A percentile compares a stretch with the other conserved stretches of the same genome.
Evolutionary conservation across 2,329 filamentous ascomycete genomes (phyloP).

Genomic region (Phialocephala subalpina): DNA sequence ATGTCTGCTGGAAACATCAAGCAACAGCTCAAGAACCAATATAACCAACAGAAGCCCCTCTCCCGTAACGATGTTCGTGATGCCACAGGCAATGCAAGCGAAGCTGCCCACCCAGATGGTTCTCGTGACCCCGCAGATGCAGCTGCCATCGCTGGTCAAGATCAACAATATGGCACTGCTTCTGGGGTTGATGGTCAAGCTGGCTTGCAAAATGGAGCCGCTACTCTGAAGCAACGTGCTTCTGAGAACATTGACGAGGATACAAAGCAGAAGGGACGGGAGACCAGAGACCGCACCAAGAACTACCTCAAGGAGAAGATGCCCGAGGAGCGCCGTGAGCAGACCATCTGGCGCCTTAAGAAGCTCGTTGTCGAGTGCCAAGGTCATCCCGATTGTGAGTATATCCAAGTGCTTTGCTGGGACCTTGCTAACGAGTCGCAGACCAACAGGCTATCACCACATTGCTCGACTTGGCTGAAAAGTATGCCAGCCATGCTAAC

Average conservation of each 20-base stretch:
- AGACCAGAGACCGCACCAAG: conserved; percentile 63
- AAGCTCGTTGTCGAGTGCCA: conserved; percentile 99
- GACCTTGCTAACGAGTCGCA: conserved; percentile 40
- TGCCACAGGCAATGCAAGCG: conserved; percentile 63
- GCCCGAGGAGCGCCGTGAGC: conserved; percentile 90
- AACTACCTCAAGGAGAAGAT: conserved; percentile 88
- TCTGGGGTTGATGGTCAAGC: conserved; percentile 60
- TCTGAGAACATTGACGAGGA: conserved; percentile 70
- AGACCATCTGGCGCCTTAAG: conserved; percentile 91
- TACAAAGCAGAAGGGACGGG: conserved; percentile 60
- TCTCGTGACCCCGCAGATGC: conserved; percentile 63
- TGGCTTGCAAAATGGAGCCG: conserved; percentile 48
- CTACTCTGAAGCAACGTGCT: conserved; percentile 61
- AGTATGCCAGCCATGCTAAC: conserved; percentile 80
- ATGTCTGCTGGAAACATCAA: conserved; percentile 75
- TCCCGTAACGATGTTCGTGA: conserved; percentile 66
- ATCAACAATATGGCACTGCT: conserved; percentile 51
- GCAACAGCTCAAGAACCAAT: conserved; percentile 68
- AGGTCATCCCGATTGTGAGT: conserved; percentile 85
- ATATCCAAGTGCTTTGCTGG: not conserved
- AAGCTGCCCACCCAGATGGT: conserved; percentile 62
- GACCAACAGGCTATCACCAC: conserved; percentile 91
- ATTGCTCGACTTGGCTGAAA: conserved; percentile 82
- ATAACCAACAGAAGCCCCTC: conserved; percentile 60
- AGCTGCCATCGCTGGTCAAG: conserved; percentile 53